Percentiles rank a stretch among this genome's conserved stretches.
Evolutionary conservation across 192 early-diverging fungal species (phyloP).

Genomic region (Entomortierella lignicola): DNA sequence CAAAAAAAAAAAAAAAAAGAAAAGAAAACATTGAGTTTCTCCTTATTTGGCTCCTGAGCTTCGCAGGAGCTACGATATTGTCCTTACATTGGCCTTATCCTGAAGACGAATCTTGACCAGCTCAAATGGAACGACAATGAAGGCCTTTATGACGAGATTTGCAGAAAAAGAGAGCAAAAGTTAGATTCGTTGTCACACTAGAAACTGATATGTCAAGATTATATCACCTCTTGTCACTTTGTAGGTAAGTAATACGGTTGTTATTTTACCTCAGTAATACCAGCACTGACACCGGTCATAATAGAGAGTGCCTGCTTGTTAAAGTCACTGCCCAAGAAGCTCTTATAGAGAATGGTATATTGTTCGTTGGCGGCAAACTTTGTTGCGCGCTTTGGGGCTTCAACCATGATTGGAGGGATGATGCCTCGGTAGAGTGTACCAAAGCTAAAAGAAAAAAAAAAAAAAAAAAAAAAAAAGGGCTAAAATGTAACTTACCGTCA

Average conservation of each 20-base stretch:
- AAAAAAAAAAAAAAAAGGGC: background rate
- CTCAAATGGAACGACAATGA: conserved; percentile 91
- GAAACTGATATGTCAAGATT: too few species aligned
- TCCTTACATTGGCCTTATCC: conserved; percentile 82
- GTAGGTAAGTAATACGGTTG: too few species aligned
- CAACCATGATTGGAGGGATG: conserved; percentile 94
- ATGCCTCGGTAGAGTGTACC: conserved; percentile 91
- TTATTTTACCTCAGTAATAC: conserved; percentile 86
- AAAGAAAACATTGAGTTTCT: background rate
- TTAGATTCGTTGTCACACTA: background rate
- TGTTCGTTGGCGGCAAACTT: conserved; percentile 97
- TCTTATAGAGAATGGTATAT: conserved; percentile 76
- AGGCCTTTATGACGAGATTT: too few species aligned
- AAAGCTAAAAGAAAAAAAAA: conserved; percentile 41
- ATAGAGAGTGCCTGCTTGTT: conserved; percentile 83
- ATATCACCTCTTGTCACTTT: too few species aligned
- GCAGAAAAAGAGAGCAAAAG: too few species aligned
- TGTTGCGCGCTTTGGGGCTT: conserved; percentile 97
- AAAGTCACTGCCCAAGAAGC: conserved; percentile 77
- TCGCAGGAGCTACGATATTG: too few species aligned
- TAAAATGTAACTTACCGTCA: conserved; percentile 56
- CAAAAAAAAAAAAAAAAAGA: too few species aligned
- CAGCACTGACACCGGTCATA: conserved; percentile 90
- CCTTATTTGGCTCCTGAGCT: too few species aligned
- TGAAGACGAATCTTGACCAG: conserved; percentile 97